A percentile compares a stretch with the other conserved stretches of the same genome.
phyloP scores from a whole-genome alignment of 768 basidiomycete species.

The Pleurotus ostreatus region DNA sequence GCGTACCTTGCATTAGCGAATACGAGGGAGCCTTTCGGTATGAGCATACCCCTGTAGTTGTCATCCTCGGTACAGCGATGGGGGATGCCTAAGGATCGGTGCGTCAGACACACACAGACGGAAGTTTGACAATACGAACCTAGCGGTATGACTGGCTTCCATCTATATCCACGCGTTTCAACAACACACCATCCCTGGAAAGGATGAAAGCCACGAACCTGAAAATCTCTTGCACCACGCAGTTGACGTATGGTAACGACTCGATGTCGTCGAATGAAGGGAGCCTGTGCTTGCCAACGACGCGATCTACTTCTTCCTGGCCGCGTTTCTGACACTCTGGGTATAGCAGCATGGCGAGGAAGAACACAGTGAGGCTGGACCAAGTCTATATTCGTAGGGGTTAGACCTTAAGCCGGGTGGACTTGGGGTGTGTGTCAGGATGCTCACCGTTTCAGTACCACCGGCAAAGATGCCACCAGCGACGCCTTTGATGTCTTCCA shows the following conservation, averaged over 20 bases:
- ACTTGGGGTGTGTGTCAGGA: background rate
- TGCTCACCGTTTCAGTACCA: slow-evolving; percentile 8
- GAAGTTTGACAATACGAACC: background rate
- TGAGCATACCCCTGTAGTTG: slow-evolving; percentile 1
- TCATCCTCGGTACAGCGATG: slow-evolving; percentile 4
- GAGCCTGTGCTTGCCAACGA: background rate
- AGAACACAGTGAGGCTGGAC: background rate
- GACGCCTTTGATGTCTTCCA: slow-evolving; percentile 6
- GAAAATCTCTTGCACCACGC: background rate
- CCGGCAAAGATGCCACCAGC: background rate
- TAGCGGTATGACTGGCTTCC: slow-evolving; percentile 3
- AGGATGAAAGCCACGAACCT: background rate
- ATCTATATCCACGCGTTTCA: background rate
- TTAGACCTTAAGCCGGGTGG: background rate
- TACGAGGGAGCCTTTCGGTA: slow-evolving; percentile 1
- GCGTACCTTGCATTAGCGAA: slow-evolving; percentile 4
- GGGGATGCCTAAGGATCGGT: background rate
- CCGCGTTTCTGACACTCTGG: slow-evolving; percentile 5
- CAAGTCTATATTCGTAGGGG: background rate
- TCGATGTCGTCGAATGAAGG: background rate
- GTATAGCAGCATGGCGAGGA: slow-evolving; percentile 5
- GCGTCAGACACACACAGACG: background rate
- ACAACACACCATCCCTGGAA: background rate
- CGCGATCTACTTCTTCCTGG: slow-evolving; percentile 2
- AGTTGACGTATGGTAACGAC: background rate